A percentile compares a stretch with the other conserved stretches of the same genome.
Conservation (phyloP, 2,329 filamentous ascomycete genomes). For the Periconia sp. region DNA sequence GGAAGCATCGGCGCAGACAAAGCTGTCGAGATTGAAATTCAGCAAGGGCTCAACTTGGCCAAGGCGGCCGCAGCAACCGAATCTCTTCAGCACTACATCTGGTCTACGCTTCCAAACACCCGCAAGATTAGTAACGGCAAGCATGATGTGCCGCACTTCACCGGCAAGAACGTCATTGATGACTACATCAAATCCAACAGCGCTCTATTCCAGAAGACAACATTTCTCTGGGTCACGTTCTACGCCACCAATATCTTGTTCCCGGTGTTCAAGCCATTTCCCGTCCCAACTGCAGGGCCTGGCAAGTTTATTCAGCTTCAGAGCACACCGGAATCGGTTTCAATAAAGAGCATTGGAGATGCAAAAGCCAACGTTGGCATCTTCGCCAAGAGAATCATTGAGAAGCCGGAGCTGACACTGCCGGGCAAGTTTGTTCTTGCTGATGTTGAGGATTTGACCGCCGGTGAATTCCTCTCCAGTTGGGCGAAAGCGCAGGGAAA, state of each 20-base stretch:
- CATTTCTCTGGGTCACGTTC: slow-evolving; percentile 22
- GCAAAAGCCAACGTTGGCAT: no score
- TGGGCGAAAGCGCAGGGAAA: no score
- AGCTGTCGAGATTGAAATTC: slow-evolving; percentile 42
- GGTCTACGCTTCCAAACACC: slow-evolving; percentile 51
- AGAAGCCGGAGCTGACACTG: no score
- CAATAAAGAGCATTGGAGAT: no score
- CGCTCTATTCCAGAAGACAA: slow-evolving; percentile 22
- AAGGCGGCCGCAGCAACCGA: slow-evolving; percentile 43
- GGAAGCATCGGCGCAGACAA: slow-evolving; percentile 31
- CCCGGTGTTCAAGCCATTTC: slow-evolving; percentile 19
- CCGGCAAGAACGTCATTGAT: slow-evolving; percentile 48
- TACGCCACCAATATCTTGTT: slow-evolving; percentile 23
- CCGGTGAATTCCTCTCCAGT: no score
- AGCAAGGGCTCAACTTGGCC: slow-evolving; percentile 49
- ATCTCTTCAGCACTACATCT: slow-evolving; percentile 52
- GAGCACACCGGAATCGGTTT: no score
- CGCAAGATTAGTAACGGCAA: slow-evolving; percentile 36
- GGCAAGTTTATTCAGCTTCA: no score
- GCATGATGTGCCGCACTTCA: slow-evolving; percentile 45
- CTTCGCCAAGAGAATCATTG: no score
- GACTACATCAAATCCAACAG: slow-evolving; percentile 44
- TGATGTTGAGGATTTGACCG: no score
- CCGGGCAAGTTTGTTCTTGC: no score
- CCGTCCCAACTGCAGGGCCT: no score